phyloP scores from a whole-genome alignment of 2,329 filamentous ascomycete species.

The Knoxdaviesia proteae region DNA sequence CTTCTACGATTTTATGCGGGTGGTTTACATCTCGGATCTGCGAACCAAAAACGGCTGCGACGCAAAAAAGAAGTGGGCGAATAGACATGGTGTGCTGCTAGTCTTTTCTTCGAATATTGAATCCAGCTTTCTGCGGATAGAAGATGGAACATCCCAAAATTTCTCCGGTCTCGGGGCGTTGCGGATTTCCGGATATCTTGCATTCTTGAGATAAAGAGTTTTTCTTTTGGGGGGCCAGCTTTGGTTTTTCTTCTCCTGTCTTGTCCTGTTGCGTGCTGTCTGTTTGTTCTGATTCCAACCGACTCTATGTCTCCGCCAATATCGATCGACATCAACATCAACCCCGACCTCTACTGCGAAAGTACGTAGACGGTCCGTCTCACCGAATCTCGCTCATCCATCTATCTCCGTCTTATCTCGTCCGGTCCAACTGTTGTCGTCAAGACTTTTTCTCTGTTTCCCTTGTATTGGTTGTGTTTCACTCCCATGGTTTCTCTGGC shows the following conservation, averaged over 20 bases:
- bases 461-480: too few species aligned
- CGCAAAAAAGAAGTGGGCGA: constrained; percentile 25
- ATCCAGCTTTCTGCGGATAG: constrained; percentile 37
- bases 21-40: constrained; percentile 37
- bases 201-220: constrained; percentile 28
- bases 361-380: too few species aligned
- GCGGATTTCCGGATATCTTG: constrained; percentile 50
- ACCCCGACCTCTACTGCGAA: too few species aligned
- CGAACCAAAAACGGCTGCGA: constrained; percentile 12
- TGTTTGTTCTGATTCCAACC: constrained; percentile 1
- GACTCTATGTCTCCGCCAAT: background rate
- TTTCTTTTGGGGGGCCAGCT: constrained; percentile 10
- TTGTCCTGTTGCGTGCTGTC: constrained; percentile 7
- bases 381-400: too few species aligned
- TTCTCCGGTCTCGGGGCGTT: constrained; percentile 47
- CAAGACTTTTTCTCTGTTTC: too few species aligned
- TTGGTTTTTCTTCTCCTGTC: constrained; percentile 20
- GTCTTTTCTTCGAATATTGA: constrained; percentile 21
- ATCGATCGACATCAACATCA: too few species aligned
- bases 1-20: constrained; percentile 15
- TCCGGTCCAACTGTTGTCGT: too few species aligned
- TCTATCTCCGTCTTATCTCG: too few species aligned
- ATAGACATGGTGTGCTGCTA: constrained; percentile 15
- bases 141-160: constrained; percentile 44
- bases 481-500: too few species aligned